These are phyloP conservation scores for Tubosaeta brunneosetosa DNA, from an alignment of 768 basidiomycete species.

Conservation along the genomic window DNA sequence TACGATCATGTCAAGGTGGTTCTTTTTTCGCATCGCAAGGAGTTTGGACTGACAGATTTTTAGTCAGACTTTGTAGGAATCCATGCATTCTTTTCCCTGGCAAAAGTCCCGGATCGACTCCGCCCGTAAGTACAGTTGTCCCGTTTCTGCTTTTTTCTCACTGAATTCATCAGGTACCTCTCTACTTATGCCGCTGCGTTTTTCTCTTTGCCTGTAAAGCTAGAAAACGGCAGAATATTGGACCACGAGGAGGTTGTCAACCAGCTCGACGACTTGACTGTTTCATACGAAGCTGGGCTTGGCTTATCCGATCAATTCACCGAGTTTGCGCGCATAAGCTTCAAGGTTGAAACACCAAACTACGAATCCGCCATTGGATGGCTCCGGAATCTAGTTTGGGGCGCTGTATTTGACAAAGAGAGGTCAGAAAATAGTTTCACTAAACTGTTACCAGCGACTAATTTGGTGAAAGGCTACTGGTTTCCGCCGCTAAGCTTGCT, in stretches of 20 bases:
- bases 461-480: constrained; percentile 55
- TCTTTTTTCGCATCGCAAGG: neutral
- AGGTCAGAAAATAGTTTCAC: constrained; percentile 41
- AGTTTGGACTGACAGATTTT: neutral
- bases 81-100: constrained; percentile 73
- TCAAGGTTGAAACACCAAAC: constrained; percentile 78
- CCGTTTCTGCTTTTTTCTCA: neutral
- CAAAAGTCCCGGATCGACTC: constrained; percentile 64
- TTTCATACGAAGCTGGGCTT: constrained; percentile 72
- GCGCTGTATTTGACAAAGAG: constrained; percentile 71
- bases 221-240: constrained; percentile 63
- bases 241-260: constrained; percentile 89
- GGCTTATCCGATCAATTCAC: constrained; percentile 64
- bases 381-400: constrained; percentile 78
- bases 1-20: constrained; percentile 88
- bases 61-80: constrained; percentile 92
- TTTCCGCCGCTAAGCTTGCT: constrained; percentile 81
- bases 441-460: neutral
- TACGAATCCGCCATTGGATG: constrained; percentile 84
- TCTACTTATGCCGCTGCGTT: constrained; percentile 77
- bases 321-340: constrained; percentile 67
- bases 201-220: constrained; percentile 81
- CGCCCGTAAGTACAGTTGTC: constrained; percentile 51
- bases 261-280: constrained; percentile 85
- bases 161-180: constrained; percentile 51